These are phyloP conservation scores for Globisporangium heterothallicum DNA, from an alignment of 352 stramenopile genomes.

Conservation along the genomic window DNA sequence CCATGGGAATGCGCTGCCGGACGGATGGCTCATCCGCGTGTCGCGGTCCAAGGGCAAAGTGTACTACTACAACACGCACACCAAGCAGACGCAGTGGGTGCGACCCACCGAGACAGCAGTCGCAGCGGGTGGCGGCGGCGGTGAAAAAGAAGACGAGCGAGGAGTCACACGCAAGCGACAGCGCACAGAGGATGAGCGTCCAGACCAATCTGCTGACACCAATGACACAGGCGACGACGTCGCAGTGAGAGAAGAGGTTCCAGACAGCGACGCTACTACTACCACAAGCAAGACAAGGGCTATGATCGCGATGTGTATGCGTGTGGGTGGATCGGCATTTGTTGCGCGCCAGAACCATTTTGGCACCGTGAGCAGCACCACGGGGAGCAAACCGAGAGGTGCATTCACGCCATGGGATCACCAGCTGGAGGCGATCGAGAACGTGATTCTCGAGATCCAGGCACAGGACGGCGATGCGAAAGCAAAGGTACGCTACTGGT, in stretches of 20 bases:
- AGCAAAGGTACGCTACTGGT: constrained; percentile 1
- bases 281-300: constrained; percentile 7
- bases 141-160: neutral
- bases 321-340: constrained; percentile 29
- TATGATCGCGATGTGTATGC: constrained; percentile 53
- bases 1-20: constrained; percentile 24
- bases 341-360: constrained; percentile 10
- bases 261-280: neutral
- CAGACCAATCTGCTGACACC: neutral
- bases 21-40: constrained; percentile 55
- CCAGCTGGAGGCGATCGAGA: constrained; percentile 54
- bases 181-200: constrained; percentile 3
- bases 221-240: neutral
- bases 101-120: constrained; percentile 22
- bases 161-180: constrained; percentile 19
- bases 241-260: neutral
- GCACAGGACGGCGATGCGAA: constrained; percentile 13
- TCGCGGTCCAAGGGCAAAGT: constrained; percentile 65
- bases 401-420: constrained; percentile 60
- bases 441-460: constrained; percentile 42
- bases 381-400: constrained; percentile 2
- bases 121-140: neutral
- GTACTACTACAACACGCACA: constrained; percentile 59
- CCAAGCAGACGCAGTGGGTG: constrained; percentile 52
- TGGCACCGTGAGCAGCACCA: constrained; percentile 2